phyloP scores from a whole-genome alignment of 176 grass and related monocot species.

The Typha latifolia region DNA sequence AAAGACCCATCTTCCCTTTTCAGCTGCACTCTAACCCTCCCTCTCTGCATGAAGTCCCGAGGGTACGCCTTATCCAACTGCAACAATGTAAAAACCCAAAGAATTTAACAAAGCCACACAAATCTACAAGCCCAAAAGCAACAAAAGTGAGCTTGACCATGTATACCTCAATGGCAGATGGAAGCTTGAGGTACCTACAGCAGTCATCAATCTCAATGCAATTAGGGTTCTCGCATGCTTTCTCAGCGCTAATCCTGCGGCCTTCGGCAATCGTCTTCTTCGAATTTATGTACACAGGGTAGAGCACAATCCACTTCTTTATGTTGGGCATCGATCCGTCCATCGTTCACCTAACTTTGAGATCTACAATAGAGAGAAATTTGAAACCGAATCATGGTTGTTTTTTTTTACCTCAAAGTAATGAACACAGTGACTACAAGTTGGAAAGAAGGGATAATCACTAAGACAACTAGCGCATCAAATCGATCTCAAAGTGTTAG shows the following conservation, averaged over 20 bases:
- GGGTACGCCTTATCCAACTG: slow-evolving; percentile 90
- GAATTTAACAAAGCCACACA: not conserved
- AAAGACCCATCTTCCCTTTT: slow-evolving; percentile 68
- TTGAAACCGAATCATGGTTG: not conserved
- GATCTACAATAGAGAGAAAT: not conserved
- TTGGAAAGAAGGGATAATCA: no score
- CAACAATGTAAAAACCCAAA: slow-evolving; percentile 7
- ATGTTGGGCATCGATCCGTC: slow-evolving; percentile 32
- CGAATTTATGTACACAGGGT: slow-evolving; percentile 94
- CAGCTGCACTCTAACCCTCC: slow-evolving; percentile 85
- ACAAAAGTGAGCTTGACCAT: not conserved
- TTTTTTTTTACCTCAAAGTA: not conserved
- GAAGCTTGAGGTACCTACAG: slow-evolving; percentile 80
- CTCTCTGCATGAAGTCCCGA: slow-evolving; percentile 86
- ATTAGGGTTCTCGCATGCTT: slow-evolving; percentile 82
- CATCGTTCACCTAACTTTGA: slow-evolving; percentile 20
- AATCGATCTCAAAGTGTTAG: no score
- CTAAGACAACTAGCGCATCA: no score
- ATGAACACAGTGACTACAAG: no score
- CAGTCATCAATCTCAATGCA: slow-evolving; percentile 84
- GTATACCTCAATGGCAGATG: slow-evolving; percentile 49
- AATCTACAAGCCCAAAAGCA: slow-evolving; percentile 1
- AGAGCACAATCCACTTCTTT: slow-evolving; percentile 96
- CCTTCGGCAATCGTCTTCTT: slow-evolving; percentile 88
- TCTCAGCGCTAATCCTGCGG: slow-evolving; percentile 50